Evolutionary conservation across 2,329 filamentous ascomycete genomes (phyloP).

Genomic region (Plenodomus tracheiphilus): DNA sequence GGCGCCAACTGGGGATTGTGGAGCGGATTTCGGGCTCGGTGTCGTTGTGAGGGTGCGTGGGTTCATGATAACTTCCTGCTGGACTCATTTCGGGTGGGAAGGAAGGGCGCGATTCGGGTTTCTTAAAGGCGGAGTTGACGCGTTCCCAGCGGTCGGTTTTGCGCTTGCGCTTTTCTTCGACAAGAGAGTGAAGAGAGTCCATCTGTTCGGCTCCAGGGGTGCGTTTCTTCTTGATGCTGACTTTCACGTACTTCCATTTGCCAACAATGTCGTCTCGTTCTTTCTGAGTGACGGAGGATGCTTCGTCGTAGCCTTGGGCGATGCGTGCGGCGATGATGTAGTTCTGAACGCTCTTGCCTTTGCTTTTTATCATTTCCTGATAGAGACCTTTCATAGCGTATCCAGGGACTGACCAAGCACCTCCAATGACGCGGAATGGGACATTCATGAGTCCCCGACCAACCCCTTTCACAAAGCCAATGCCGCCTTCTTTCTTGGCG

Average conservation of each 20-base stretch:
- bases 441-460: conserved; percentile 83
- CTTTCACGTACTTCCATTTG: conserved; percentile 65
- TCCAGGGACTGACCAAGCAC: conserved; percentile 65
- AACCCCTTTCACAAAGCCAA: conserved; percentile 76
- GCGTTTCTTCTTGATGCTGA: conserved; percentile 61
- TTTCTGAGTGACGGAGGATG: conserved; percentile 55
- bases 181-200: conserved; percentile 53
- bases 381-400: conserved; percentile 84
- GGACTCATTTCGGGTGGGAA: conserved; percentile 16
- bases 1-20: conserved; percentile 18
- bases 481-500: conserved; percentile 64
- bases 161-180: conserved; percentile 40
- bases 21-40: conserved; percentile 17
- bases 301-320: conserved; percentile 72
- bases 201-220: conserved; percentile 55
- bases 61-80: conserved; percentile 18
- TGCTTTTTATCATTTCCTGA: conserved; percentile 72
- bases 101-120: conserved; percentile 17
- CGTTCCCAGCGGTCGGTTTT: conserved; percentile 42
- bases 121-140: conserved; percentile 22
- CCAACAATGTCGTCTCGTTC: conserved; percentile 67
- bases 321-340: conserved; percentile 80
- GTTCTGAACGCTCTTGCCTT: conserved; percentile 72
- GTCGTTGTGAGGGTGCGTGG: conserved; percentile 9
- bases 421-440: conserved; percentile 79